A percentile compares a stretch with the other conserved stretches of the same genome.
These are phyloP conservation scores for Wallacemonas sp. DNA, from an alignment of 208 protist species.

Conservation along the genomic window DNA sequence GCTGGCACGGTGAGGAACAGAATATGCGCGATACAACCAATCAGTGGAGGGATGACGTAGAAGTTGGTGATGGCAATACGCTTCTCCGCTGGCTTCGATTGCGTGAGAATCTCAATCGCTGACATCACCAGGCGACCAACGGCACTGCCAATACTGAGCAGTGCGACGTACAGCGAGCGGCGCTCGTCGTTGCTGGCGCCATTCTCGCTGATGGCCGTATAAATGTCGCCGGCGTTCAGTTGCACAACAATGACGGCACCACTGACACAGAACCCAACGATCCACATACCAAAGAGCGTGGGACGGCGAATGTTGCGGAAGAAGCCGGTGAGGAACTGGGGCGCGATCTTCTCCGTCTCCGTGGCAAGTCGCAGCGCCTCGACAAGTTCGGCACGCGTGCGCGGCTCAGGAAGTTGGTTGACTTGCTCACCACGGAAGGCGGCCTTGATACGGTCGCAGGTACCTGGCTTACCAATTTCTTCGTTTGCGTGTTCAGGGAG, in stretches of 20 bases:
- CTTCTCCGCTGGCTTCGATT: slow-evolving; percentile 23
- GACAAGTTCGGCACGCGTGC: slow-evolving; percentile 9
- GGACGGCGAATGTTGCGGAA: slow-evolving; percentile 32
- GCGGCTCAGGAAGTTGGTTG: background rate
- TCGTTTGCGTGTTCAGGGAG: background rate
- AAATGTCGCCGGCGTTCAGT: slow-evolving; percentile 41
- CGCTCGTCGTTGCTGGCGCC: slow-evolving; percentile 9
- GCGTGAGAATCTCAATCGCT: slow-evolving; percentile 33
- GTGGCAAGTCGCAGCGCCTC: slow-evolving; percentile 5
- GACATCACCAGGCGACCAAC: slow-evolving; percentile 31
- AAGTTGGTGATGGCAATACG: slow-evolving; percentile 31
- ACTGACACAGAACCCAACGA: slow-evolving; percentile 32
- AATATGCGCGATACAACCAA: slow-evolving; percentile 23
- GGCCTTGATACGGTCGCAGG: slow-evolving; percentile 5
- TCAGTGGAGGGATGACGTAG: slow-evolving; percentile 27
- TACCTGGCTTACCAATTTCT: background rate
- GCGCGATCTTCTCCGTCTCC: slow-evolving; percentile 33
- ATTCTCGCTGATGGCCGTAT: slow-evolving; percentile 33
- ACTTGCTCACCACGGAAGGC: background rate
- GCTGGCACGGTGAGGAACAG: slow-evolving; percentile 30
- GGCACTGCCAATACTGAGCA: slow-evolving; percentile 40
- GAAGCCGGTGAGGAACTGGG: slow-evolving; percentile 39
- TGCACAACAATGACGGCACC: slow-evolving; percentile 28
- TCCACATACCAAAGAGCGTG: slow-evolving; percentile 36
- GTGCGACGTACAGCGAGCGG: slow-evolving; percentile 30